Conservation (phyloP, 352 stramenopile species). For the Stramenopiles sp. region DNA sequence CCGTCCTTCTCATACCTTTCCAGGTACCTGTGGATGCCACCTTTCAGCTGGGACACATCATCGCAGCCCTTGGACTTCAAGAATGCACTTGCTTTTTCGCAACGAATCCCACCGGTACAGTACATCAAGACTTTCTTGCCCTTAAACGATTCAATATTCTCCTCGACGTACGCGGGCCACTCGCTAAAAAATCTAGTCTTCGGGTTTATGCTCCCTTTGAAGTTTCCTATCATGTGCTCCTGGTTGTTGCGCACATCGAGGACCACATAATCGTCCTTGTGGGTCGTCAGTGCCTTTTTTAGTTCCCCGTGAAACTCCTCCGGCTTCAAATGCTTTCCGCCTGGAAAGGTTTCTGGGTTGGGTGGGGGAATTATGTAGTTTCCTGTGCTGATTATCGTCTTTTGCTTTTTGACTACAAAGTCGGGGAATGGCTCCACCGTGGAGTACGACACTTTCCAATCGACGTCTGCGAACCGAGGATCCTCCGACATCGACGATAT, state of each 20-base stretch:
- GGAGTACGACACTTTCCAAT: constrained; percentile 54
- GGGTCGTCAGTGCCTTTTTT: constrained; percentile 12
- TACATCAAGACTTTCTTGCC: constrained; percentile 33
- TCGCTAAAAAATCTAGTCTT: constrained; percentile 49
- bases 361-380: constrained; percentile 14
- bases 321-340: constrained; percentile 36
- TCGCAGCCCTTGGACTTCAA: constrained; percentile 31
- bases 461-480: constrained; percentile 29
- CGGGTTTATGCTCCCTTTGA: constrained; percentile 39
- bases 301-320: constrained; percentile 48
- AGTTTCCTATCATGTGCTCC: constrained; percentile 47
- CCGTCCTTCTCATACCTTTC: constrained; percentile 38
- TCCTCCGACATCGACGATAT: constrained; percentile 33
- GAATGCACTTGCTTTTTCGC: constrained; percentile 38
- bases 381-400: constrained; percentile 49
- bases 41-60: constrained; percentile 26
- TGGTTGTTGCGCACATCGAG: constrained; percentile 32
- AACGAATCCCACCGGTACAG: constrained; percentile 45
- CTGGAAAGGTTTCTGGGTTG: constrained; percentile 1
- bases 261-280: constrained; percentile 15
- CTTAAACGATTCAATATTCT: not conserved
- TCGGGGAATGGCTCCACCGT: constrained; percentile 36
- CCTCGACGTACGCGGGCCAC: constrained; percentile 29
- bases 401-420: constrained; percentile 41
- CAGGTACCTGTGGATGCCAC: constrained; percentile 24